Evolutionary conservation across 177 flowering plant genomes (phyloP).

Genomic region (Vitis hybrid): DNA sequence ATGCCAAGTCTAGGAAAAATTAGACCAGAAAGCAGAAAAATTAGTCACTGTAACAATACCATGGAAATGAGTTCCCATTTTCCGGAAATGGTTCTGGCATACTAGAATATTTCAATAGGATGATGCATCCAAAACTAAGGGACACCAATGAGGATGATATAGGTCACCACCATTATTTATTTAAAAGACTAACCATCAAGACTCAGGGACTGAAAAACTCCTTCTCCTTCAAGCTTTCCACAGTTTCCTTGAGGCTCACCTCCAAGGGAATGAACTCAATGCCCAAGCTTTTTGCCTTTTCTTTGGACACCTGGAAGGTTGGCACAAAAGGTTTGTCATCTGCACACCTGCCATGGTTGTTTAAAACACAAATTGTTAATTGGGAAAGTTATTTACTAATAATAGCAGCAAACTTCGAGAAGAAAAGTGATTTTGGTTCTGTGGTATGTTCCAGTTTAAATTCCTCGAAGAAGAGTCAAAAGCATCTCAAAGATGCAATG

Average conservation of each 20-base stretch:
- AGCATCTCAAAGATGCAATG: background rate
- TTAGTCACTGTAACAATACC: too few relatives aligned
- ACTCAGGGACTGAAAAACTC: constrained; percentile 31
- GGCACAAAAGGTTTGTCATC: constrained; percentile 66
- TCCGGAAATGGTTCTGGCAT: too few relatives aligned
- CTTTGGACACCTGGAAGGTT: constrained; percentile 50
- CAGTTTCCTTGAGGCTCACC: constrained; percentile 64
- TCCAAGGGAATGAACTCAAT: constrained; percentile 51
- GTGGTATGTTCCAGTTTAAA: too few relatives aligned
- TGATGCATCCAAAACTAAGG: too few relatives aligned
- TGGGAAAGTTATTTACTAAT: too few relatives aligned
- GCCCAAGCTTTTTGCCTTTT: constrained; percentile 56
- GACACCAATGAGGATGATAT: too few relatives aligned
- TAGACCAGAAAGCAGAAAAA: too few relatives aligned
- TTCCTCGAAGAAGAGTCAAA: background rate
- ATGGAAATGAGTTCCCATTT: too few relatives aligned
- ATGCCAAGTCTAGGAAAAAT: too few relatives aligned
- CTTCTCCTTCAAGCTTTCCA: constrained; percentile 80
- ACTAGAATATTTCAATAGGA: too few relatives aligned
- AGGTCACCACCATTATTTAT: background rate
- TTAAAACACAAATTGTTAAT: background rate
- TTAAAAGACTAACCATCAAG: background rate
- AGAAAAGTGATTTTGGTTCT: too few relatives aligned
- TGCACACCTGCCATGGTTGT: constrained; percentile 48
- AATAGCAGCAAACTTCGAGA: too few relatives aligned